A percentile compares a stretch with the other conserved stretches of the same genome.
These are phyloP conservation scores for Auricularia sp. DNA, from an alignment of 768 basidiomycete genomes.

Conservation along the genomic window DNA sequence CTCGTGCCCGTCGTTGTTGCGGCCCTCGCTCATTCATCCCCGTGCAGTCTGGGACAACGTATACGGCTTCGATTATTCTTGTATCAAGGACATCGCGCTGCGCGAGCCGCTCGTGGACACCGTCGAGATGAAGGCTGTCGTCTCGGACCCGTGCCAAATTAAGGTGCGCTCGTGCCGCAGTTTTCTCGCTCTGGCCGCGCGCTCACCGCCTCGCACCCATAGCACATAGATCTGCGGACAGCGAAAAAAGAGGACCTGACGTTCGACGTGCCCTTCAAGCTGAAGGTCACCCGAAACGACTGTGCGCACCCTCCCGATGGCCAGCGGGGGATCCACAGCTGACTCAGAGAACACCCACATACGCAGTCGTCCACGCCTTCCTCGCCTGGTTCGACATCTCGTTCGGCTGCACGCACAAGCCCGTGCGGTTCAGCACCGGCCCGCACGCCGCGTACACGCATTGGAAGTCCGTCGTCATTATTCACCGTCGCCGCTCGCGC, in stretches of 20 bases:
- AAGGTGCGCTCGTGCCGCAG: slow-evolving; percentile 41
- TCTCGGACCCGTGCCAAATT: slow-evolving; percentile 82
- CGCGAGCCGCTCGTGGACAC: slow-evolving; percentile 96
- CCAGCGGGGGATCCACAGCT: neutral
- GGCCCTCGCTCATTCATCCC: neutral
- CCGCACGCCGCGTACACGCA: slow-evolving; percentile 95
- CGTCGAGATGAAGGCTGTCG: slow-evolving; percentile 93
- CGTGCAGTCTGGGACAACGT: slow-evolving; percentile 94
- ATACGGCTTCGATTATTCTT: slow-evolving; percentile 98
- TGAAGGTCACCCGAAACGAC: slow-evolving; percentile 80
- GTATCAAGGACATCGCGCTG: slow-evolving; percentile 97
- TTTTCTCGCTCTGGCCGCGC: neutral
- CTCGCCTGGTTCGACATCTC: slow-evolving; percentile 98
- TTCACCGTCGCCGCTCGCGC: neutral
- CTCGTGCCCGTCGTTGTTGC: neutral
- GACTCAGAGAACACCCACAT: neutral
- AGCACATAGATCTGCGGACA: slow-evolving; percentile 85
- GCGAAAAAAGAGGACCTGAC: slow-evolving; percentile 92
- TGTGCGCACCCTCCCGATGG: slow-evolving; percentile 42
- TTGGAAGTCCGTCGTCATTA: slow-evolving; percentile 66
- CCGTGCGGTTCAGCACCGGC: slow-evolving; percentile 91
- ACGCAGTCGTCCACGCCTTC: slow-evolving; percentile 87
- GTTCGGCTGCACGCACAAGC: slow-evolving; percentile 94
- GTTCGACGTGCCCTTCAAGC: slow-evolving; percentile 69
- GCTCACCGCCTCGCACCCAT: neutral